Evolutionary conservation across 2,329 filamentous ascomycete genomes (phyloP), one percentile per base, ranked within the genome.

Genomic region (Dactylellina haptotyla): DNA sequence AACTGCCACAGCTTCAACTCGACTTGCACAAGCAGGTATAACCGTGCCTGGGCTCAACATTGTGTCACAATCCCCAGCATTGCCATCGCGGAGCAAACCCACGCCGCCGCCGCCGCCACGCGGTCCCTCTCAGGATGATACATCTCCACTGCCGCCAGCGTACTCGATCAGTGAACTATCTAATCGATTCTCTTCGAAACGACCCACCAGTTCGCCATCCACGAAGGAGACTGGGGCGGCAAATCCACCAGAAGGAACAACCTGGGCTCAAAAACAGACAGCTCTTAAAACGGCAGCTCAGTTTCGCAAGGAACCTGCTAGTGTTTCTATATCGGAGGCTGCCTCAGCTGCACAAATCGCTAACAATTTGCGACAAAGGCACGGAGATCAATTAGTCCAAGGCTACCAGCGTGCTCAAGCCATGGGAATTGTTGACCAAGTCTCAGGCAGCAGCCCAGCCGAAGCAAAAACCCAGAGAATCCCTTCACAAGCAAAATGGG

Each of bases 11-110:
- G 89, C 92, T 3, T 80, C 89, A 63, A 84, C 82, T 67, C 85
- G 91, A 43, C 84, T 97, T 6, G 87, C 88, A 9, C 85, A 87
- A 37, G 89, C 91, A 0, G 93, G 93, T 0, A 84, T 97, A 4
- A 90, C 89, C 0, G 91, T 97, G 0, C 89, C 92, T 0, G 90
- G 86, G 0, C 83, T 97, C 2, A 90, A 90, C 3, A 96, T 96
- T 73, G 88, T 87, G 2, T 80, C 75, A 79, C 25, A 75, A 66
- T 80, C 78, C 53, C 79, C 67, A 76, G 78, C 57, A 78, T 77
- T 45, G 70, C 77, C 26, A 75, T 77, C 54, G 79, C 79, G 26
- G 76, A 77, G 43, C 77, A 77, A 48, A 54, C 74, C 76, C 39
- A 75, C 53, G 50, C 77, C 75, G 32, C 75, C 75, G 45, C 76